Percentiles rank a stretch among this genome's conserved stretches.
Evolutionary conservation across 768 basidiomycete genomes (phyloP).

Genomic region (Tulasnella calospora): DNA sequence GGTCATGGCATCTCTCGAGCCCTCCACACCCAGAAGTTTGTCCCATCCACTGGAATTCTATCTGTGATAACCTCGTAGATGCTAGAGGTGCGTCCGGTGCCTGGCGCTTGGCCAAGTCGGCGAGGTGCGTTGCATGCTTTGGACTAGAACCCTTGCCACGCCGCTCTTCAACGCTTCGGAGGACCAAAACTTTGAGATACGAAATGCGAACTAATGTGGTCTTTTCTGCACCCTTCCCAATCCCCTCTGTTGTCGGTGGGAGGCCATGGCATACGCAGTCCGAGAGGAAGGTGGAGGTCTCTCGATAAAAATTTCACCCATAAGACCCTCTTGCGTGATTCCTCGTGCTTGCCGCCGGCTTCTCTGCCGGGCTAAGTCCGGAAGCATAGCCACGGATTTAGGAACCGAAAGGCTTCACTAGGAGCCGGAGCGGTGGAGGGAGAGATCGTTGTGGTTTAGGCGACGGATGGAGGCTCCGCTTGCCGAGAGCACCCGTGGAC

Average conservation of each 20-base stretch:
- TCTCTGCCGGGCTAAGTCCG: background rate
- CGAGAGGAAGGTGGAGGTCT: no score
- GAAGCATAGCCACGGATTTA: background rate
- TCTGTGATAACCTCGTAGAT: background rate
- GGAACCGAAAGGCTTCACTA: background rate
- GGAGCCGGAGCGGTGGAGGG: background rate
- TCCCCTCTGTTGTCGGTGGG: no score
- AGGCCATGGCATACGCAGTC: no score
- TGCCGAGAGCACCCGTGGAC: background rate
- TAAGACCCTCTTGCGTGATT: no score
- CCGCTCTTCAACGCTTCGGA: no score
- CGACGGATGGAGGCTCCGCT: background rate
- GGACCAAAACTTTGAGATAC: no score
- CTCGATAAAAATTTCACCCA: no score
- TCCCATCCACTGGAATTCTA: background rate
- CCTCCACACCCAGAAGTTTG: background rate
- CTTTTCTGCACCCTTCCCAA: no score
- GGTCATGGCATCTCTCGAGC: background rate
- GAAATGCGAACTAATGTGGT: no score
- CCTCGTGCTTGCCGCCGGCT: background rate
- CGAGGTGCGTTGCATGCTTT: background rate
- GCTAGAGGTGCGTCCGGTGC: background rate
- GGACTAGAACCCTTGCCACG: no score
- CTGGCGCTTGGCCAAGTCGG: background rate
- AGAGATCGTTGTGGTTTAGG: conserved; percentile 1